A percentile compares a stretch with the other conserved stretches of the same genome.
phyloP scores from a whole-genome alignment of 495 filamentous ascomycete genomes.

The Jackrogersella minutella region DNA sequence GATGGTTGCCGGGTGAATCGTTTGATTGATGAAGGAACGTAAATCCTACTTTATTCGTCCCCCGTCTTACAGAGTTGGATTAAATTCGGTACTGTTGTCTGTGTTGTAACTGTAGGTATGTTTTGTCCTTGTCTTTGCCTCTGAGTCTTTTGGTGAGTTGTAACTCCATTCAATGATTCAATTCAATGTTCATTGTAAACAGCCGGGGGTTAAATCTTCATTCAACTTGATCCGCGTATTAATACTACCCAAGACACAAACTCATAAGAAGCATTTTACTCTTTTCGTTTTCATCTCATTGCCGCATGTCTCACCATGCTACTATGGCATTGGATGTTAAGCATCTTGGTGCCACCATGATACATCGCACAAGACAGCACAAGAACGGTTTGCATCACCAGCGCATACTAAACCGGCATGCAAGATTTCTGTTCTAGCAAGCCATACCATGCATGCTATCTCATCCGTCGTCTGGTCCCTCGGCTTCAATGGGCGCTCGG shows the following conservation, averaged over 20 bases:
- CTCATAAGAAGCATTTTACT: neutral
- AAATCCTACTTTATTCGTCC: slow-evolving; percentile 28
- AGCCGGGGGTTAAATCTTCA: slow-evolving; percentile 14
- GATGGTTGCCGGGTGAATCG: slow-evolving; percentile 41
- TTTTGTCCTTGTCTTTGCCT: slow-evolving; percentile 11
- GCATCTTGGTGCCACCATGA: slow-evolving; percentile 16
- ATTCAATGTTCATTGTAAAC: too few relatives aligned
- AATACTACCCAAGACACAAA: slow-evolving; percentile 1
- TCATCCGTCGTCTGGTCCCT: slow-evolving; percentile 10
- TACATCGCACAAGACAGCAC: too few relatives aligned
- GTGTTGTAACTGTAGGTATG: slow-evolving; percentile 2
- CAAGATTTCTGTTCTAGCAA: slow-evolving; percentile 20
- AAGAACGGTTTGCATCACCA: slow-evolving; percentile 5
- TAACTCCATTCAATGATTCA: too few relatives aligned
- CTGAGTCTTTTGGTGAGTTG: too few relatives aligned
- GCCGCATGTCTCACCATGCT: slow-evolving; percentile 15
- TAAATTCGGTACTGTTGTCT: slow-evolving; percentile 24
- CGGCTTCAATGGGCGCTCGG: neutral
- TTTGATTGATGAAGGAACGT: slow-evolving; percentile 24
- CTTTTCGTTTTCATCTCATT: slow-evolving; percentile 5
- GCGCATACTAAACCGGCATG: slow-evolving; percentile 6
- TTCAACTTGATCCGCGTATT: slow-evolving; percentile 9
- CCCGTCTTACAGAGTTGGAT: slow-evolving; percentile 17
- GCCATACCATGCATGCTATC: neutral
- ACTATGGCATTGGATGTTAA: slow-evolving; percentile 8